Evolutionary conservation across 805 yeast genomes (phyloP).

Genomic region (Wickerhamiella azymoides): DNA sequence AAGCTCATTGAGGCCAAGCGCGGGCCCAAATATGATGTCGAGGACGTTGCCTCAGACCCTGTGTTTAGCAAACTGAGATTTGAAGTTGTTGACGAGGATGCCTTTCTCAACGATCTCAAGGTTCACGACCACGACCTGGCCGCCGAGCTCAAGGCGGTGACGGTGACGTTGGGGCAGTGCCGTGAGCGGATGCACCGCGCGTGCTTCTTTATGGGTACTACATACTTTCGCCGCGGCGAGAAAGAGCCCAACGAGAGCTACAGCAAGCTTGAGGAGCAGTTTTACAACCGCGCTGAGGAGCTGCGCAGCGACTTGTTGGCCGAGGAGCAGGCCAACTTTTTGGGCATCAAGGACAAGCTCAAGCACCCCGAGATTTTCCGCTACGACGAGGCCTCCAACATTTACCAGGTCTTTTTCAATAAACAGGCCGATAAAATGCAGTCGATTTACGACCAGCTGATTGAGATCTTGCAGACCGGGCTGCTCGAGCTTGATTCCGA

Average conservation of each 20-base stretch:
- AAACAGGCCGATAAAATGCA: conserved; percentile 9
- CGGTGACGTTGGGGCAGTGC: neutral
- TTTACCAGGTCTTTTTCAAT: conserved; percentile 11
- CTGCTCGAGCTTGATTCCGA: conserved; percentile 13
- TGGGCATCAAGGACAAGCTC: conserved; percentile 8
- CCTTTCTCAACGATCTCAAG: neutral
- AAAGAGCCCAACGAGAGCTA: conserved; percentile 12
- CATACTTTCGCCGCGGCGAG: conserved; percentile 25
- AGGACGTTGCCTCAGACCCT: neutral
- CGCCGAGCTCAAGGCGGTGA: neutral
- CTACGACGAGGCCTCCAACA: neutral
- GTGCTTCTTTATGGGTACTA: conserved; percentile 44
- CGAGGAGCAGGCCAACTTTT: conserved; percentile 26
- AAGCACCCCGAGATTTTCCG: conserved; percentile 5
- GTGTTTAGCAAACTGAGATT: neutral
- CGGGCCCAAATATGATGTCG: neutral
- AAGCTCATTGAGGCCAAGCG: neutral
- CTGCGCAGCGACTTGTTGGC: conserved; percentile 40
- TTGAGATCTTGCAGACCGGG: conserved; percentile 11
- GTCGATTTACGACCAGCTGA: conserved; percentile 9
- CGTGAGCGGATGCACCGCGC: conserved; percentile 45
- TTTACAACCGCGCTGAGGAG: conserved; percentile 47
- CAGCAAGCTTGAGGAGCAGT: conserved; percentile 20
- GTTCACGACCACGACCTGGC: neutral
- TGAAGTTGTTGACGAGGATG: conserved; percentile 1